Conservation (phyloP, 768 basidiomycete genomes). For the Tricholoma saponaceum region DNA sequence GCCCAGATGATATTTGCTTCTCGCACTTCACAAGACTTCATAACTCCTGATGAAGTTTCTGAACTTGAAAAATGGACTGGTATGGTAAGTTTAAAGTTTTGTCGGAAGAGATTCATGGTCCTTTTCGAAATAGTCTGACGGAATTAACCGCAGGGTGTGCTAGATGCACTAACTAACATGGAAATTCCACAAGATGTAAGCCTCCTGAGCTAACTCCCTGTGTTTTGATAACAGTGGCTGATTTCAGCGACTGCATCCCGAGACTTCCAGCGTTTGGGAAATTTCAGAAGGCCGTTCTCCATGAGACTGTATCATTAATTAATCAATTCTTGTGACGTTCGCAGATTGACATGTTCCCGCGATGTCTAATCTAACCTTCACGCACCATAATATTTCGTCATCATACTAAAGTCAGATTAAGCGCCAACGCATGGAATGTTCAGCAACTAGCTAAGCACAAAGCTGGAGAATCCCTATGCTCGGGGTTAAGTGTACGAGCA, state of each 20-base stretch:
- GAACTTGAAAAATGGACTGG: constrained; percentile 61
- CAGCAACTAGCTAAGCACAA: not conserved
- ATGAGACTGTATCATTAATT: not conserved
- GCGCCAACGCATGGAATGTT: not conserved
- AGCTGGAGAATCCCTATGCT: not conserved
- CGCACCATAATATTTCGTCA: no score
- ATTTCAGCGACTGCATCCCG: constrained; percentile 47
- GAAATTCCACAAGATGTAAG: constrained; percentile 50
- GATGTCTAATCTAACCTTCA: not conserved
- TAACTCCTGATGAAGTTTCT: constrained; percentile 61
- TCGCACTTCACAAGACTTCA: constrained; percentile 67
- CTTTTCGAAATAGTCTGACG: constrained; percentile 7
- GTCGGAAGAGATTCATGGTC: not conserved
- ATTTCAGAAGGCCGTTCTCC: not conserved
- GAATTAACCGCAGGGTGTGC: constrained; percentile 37
- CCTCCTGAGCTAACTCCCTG: constrained; percentile 8
- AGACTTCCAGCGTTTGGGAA: constrained; percentile 58
- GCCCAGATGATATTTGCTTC: no score
- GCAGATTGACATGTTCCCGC: not conserved
- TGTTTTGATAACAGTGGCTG: not conserved
- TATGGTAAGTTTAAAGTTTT: constrained; percentile 25
- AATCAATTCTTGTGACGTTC: not conserved
- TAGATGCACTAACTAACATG: constrained; percentile 50
- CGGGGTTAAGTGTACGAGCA: not conserved
- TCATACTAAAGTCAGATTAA: not conserved